Evolutionary conservation across 345 rosid species (phyloP).

Genomic region (Bruguiera parviflora): DNA sequence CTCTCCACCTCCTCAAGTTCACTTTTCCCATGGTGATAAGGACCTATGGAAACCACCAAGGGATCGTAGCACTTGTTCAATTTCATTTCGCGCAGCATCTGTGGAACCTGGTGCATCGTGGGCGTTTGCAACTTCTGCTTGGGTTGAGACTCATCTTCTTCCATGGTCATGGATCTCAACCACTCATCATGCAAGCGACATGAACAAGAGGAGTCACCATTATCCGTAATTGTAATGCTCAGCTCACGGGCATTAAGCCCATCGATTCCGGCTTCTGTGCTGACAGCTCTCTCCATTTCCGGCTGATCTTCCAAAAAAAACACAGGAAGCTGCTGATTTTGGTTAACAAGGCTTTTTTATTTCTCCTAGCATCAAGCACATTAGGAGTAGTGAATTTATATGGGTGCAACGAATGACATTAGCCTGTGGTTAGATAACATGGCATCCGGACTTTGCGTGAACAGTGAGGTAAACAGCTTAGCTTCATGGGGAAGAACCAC

Average conservation of each 20-base stretch:
- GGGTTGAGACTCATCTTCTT: not conserved
- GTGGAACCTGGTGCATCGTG: not conserved
- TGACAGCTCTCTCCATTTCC: no score
- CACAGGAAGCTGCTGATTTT: no score
- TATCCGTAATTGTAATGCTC: not conserved
- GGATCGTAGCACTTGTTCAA: not conserved
- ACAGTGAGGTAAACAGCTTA: no score
- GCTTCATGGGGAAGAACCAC: no score
- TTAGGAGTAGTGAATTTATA: no score
- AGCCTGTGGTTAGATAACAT: no score
- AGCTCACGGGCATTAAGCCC: not conserved
- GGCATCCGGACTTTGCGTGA: no score
- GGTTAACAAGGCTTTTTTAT: no score
- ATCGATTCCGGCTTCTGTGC: no score
- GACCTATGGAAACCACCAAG: conserved; percentile 6
- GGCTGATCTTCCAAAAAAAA: no score
- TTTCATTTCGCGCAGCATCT: not conserved
- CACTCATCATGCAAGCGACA: not conserved
- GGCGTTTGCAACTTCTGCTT: not conserved
- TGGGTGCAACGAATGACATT: no score
- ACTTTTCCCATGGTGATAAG: conserved; percentile 10
- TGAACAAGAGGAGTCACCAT: not conserved
- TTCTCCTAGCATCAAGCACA: no score
- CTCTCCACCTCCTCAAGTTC: conserved; percentile 7
- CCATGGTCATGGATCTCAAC: not conserved